These are phyloP conservation scores for Bipolaris gigantea DNA, from an alignment of 2,329 filamentous ascomycete species.

Conservation along the genomic window DNA sequence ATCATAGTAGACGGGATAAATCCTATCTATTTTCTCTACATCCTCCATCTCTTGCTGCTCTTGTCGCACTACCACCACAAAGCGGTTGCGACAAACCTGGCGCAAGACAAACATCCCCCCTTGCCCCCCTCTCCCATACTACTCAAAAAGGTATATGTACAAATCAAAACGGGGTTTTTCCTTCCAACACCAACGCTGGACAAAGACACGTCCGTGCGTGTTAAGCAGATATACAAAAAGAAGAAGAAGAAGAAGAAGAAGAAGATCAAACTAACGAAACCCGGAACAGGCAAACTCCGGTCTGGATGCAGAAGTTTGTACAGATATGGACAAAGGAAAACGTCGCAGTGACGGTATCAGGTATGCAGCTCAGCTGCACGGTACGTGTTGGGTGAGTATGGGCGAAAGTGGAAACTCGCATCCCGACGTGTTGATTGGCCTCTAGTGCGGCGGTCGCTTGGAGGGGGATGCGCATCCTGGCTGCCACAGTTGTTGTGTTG, in stretches of 20 bases:
- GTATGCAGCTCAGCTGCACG: background rate
- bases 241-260: too few relatives aligned
- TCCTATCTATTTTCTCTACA: background rate
- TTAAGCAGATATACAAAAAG: constrained; percentile 2
- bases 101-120: background rate
- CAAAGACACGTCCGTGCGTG: constrained; percentile 1
- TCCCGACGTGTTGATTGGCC: background rate
- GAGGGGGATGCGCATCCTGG: background rate
- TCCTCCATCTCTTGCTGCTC: background rate
- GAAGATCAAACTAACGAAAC: background rate
- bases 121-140: background rate
- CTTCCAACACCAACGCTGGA: constrained; percentile 13
- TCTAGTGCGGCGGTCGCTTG: background rate
- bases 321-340: constrained; percentile 14
- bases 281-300: background rate
- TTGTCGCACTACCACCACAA: background rate
- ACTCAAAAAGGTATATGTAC: background rate
- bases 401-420: background rate
- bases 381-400: background rate
- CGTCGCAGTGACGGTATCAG: constrained; percentile 9
- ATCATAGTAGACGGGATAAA: background rate
- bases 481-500: constrained; percentile 4
- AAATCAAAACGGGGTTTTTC: background rate
- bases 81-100: background rate
- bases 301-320: background rate